Evolutionary conservation across 192 early-diverging fungal genomes (phyloP), one percentile per base, ranked within the genome.

Genomic region (Backusella psychrophila): DNA sequence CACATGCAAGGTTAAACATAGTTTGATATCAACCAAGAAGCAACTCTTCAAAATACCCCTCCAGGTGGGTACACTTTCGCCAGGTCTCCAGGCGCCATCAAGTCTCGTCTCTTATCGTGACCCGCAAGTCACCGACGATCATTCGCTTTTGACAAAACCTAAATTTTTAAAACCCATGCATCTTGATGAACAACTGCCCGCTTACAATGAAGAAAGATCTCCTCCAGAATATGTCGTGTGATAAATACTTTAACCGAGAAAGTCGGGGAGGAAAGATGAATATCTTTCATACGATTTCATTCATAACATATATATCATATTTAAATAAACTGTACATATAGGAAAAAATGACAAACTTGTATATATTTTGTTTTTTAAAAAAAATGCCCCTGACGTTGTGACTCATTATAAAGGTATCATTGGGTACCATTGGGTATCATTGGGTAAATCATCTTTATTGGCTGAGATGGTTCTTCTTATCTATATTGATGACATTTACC

Each of bases 101-200:
- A 38, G 59, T 4, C 21, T 74, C 11, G n/a, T 74, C 1, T 33
- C n/a, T n/a, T 74, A 59, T 41, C 34, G n/a, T 39, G 72, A 74
- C 26, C 34, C 53, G 36, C 19, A 38, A 31, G 72, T 74, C 6
- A 23, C 23, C 8, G 33, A 65, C 2, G 72, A 74, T 41, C 63
- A 53, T 38, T 59, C 72, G 4, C 34, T 74, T 2, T 39, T 56
- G 15, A 74, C 72, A 19, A 74, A 65, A 31, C 72, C 72, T 63
- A 74, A 59, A 38, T 74, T 74, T 44, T 63, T 74, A 44, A 72
- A 72, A 34, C 44, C 70, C 29, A 19, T 19, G 17, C 11, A 33
- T 17, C 15, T 72, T 26, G 41, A 72, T 33, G 39, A 44, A 72
- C 70, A 72, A 52, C 31, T 72, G 29, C 70, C 70, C 2, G 42